phyloP scores from a whole-genome alignment of 2,329 filamentous ascomycete genomes.

The Cyclaneusma minus region DNA sequence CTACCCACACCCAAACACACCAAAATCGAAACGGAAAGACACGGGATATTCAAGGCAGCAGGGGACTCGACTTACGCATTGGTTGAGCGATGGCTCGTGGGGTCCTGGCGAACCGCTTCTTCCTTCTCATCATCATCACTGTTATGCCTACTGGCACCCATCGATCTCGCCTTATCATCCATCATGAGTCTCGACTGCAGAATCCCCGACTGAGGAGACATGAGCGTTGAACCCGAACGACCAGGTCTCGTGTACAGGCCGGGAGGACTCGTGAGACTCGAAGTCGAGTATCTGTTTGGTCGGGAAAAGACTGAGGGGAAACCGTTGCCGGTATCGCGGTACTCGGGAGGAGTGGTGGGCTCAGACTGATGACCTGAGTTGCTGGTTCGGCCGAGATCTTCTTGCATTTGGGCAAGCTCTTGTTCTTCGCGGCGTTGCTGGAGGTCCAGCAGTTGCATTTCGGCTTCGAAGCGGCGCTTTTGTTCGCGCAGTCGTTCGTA shows the following conservation, averaged over 20 bases:
- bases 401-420: conserved; percentile 73
- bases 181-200: conserved; percentile 42
- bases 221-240: conserved; percentile 64
- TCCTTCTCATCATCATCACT: conserved; percentile 87
- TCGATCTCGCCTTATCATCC: conserved; percentile 62
- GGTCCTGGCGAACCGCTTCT: conserved; percentile 51
- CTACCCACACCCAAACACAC: neutral
- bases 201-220: conserved; percentile 56
- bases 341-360: conserved; percentile 91
- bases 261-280: conserved; percentile 70
- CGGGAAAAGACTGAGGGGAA: conserved; percentile 71
- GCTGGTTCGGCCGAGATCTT: conserved; percentile 49
- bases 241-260: conserved; percentile 58
- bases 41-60: too few species aligned
- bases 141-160: conserved; percentile 74
- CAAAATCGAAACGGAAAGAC: conserved; percentile 2
- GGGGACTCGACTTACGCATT: conserved; percentile 65
- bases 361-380: conserved; percentile 65
- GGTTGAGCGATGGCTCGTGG: conserved; percentile 56
- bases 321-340: conserved; percentile 54
- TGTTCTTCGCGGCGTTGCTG: conserved; percentile 71
- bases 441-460: conserved; percentile 80
- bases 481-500: conserved; percentile 86
- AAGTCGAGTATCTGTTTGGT: conserved; percentile 77
- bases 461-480: conserved; percentile 75